Conservation (phyloP, 805 yeast genomes). For the Candida corydali region DNA sequence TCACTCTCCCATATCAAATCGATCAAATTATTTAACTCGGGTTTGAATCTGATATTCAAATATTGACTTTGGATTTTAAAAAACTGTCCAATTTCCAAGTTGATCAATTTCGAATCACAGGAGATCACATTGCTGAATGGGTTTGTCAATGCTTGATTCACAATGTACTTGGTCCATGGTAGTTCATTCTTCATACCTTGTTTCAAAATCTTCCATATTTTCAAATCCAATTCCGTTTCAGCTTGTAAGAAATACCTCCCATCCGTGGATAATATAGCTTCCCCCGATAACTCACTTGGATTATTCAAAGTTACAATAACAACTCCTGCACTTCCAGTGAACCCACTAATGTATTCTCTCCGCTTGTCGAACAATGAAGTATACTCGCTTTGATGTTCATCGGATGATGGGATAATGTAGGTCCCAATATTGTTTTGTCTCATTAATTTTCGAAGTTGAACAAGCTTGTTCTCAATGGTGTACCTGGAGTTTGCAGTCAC, state of each 20-base stretch:
- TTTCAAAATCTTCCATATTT: slow-evolving; percentile 71
- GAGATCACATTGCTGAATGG: slow-evolving; percentile 56
- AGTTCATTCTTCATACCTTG: slow-evolving; percentile 71
- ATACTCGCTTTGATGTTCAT: slow-evolving; percentile 91
- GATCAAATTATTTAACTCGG: slow-evolving; percentile 29
- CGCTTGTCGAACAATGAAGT: slow-evolving; percentile 79
- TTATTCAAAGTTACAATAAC: slow-evolving; percentile 67
- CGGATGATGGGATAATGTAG: slow-evolving; percentile 81
- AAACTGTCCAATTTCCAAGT: slow-evolving; percentile 42
- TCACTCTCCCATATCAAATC: slow-evolving; percentile 34
- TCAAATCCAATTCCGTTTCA: slow-evolving; percentile 67
- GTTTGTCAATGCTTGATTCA: slow-evolving; percentile 52
- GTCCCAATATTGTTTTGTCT: slow-evolving; percentile 58
- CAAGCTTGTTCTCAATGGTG: slow-evolving; percentile 58
- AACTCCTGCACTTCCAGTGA: slow-evolving; percentile 90
- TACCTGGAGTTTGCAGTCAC: slow-evolving; percentile 15
- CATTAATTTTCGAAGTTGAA: slow-evolving; percentile 61
- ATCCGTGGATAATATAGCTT: slow-evolving; percentile 85
- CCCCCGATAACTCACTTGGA: slow-evolving; percentile 46
- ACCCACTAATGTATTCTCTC: slow-evolving; percentile 78
- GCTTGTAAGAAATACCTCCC: slow-evolving; percentile 96
- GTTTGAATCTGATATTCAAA: slow-evolving; percentile 21
- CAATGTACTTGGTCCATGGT: slow-evolving; percentile 74
- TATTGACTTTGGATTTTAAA: slow-evolving; percentile 21
- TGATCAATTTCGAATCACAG: slow-evolving; percentile 76